These are phyloP conservation scores for Neonectria ditissima DNA, from an alignment of 2,329 filamentous ascomycete species.

Conservation along the genomic window DNA sequence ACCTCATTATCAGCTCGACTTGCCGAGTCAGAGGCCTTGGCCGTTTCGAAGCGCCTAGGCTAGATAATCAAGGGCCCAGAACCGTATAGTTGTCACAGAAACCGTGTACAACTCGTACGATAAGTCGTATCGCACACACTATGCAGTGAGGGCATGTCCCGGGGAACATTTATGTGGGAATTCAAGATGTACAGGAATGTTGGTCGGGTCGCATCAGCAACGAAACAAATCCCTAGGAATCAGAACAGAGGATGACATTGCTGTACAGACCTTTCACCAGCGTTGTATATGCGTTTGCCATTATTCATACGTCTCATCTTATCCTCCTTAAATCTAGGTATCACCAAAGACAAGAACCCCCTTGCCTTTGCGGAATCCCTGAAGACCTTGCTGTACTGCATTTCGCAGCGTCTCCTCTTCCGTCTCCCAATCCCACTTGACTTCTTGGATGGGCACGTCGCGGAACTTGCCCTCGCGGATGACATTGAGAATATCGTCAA, in stretches of 20 bases:
- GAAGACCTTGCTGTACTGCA: slow-evolving; percentile 84
- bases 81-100: background rate
- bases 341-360: slow-evolving; percentile 85
- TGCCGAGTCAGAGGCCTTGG: background rate
- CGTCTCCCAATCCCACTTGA: slow-evolving; percentile 87
- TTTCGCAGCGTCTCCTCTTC: slow-evolving; percentile 74
- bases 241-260: background rate
- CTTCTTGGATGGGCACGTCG: slow-evolving; percentile 84
- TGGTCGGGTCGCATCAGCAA: background rate
- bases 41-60: background rate
- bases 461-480: slow-evolving; percentile 81
- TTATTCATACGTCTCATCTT: slow-evolving; percentile 1
- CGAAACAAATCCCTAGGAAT: background rate
- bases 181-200: background rate
- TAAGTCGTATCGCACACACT: background rate
- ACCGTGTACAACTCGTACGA: background rate
- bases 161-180: background rate
- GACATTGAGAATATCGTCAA: slow-evolving; percentile 85
- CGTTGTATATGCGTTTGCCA: slow-evolving; percentile 8
- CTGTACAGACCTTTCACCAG: background rate
- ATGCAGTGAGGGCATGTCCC: background rate
- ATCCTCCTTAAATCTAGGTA: slow-evolving; percentile 53
- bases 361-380: slow-evolving; percentile 89
- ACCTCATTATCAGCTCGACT: background rate
- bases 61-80: too few relatives aligned